Base-by-base conservation (phyloP, 2,329 filamentous ascomycete species). In the Colletotrichum horii region DNA sequence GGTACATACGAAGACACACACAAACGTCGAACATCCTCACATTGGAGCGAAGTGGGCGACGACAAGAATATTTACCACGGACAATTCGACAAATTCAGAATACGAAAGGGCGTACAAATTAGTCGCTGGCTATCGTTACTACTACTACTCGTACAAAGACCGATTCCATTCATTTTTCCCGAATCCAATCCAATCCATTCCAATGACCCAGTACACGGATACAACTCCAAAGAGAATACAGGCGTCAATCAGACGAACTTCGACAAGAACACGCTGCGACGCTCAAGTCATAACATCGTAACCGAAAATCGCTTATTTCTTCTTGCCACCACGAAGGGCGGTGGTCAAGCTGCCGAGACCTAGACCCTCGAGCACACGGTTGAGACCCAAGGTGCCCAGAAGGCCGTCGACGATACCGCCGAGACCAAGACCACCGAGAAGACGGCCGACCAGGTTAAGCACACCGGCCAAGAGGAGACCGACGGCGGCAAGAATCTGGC, bases 401-500 rank as follows among this genome's bases (percentile, higher is more conserved):
- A 98, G 87, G 65, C 93, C 93, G 78, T 96, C 94, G 79, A 98
- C 91, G 1, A 98, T 84, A 19, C 94, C 94, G 75, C 96, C 96
- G 2, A 98, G 91, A 73, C 96, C 96, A 32, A 98, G 91, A 7
- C 94, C 95, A 79, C 94, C 93, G 74, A 97, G 90, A 81, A 98
- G 87, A 81, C 93, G 93, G 71, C 95, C 96, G 24, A 98, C 95
- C 2, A 98, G 90, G 58, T 94, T 94, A 8, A 98, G 89, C 0
- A 98, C 96, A 83, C 96, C 96, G 67, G 89, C 93, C 76, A 98
- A 88, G 77, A 98, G 85, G 75, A 98, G 86, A 26, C 96, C 96
- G 61, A 98, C 96, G 14, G 95, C 96, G 11, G 96, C 95, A 65
- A 98, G 90, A 82, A 98, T 98, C 89, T 98, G 96, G 90, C 96